phyloP scores from a whole-genome alignment of 2,329 filamentous ascomycete species.

The Stagonosporopsis rhizophila region DNA sequence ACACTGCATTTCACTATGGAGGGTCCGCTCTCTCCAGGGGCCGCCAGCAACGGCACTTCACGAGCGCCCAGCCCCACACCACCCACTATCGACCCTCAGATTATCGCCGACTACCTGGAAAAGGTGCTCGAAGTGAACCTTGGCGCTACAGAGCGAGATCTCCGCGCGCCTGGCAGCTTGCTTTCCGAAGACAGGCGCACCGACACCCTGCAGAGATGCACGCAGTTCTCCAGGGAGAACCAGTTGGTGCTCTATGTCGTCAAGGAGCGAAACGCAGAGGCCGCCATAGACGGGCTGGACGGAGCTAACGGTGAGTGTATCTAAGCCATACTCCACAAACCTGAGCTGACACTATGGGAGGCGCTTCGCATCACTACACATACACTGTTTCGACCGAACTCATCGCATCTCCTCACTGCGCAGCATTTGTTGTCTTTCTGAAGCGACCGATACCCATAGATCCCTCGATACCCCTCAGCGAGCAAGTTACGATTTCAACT shows the following conservation, averaged over 20 bases:
- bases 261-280: slow-evolving; percentile 72
- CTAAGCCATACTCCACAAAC: slow-evolving; percentile 10
- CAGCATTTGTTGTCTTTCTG: slow-evolving; percentile 84
- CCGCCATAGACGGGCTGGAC: slow-evolving; percentile 40
- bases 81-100: slow-evolving; percentile 54
- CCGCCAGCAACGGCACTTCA: slow-evolving; percentile 49
- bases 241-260: slow-evolving; percentile 90
- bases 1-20: slow-evolving; percentile 48
- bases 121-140: slow-evolving; percentile 58
- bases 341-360: slow-evolving; percentile 51
- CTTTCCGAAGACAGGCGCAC: slow-evolving; percentile 73
- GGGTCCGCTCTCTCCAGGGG: slow-evolving; percentile 51
- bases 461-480: slow-evolving; percentile 78
- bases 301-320: slow-evolving; percentile 40
- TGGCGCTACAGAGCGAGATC: slow-evolving; percentile 70
- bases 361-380: slow-evolving; percentile 61
- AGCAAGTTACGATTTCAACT: slow-evolving; percentile 92
- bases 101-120: slow-evolving; percentile 57
- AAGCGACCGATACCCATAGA: slow-evolving; percentile 92
- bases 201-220: slow-evolving; percentile 87
- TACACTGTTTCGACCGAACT: slow-evolving; percentile 87
- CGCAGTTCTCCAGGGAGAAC: slow-evolving; percentile 85
- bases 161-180: slow-evolving; percentile 82
- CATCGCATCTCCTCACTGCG: slow-evolving; percentile 77
- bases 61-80: slow-evolving; percentile 47